Conservation (phyloP, 1,139 yeast species). For the Suhomyces ambrosiae region DNA sequence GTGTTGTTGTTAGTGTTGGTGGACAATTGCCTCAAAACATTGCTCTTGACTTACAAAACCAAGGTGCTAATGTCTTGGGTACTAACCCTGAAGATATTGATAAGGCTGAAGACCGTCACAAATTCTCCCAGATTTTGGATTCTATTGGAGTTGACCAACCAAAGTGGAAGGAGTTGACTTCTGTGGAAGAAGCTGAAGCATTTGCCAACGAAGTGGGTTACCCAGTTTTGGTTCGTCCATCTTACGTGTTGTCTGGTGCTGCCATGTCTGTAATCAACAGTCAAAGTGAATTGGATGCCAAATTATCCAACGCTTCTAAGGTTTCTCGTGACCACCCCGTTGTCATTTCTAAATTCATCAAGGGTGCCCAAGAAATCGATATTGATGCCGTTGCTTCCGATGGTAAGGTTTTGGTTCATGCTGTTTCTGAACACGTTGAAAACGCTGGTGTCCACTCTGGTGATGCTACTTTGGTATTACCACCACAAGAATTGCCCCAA, state of each 20-base stretch:
- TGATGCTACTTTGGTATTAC: slow-evolving; percentile 92
- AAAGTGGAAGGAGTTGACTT: slow-evolving; percentile 93
- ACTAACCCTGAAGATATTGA: slow-evolving; percentile 95
- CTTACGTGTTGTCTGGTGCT: slow-evolving; percentile 96
- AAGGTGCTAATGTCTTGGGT: slow-evolving; percentile 88
- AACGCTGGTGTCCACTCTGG: slow-evolving; percentile 99
- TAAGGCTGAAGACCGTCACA: slow-evolving; percentile 97
- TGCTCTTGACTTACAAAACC: slow-evolving; percentile 79
- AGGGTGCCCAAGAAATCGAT: slow-evolving; percentile 95
- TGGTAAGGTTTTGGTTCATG: slow-evolving; percentile 89
- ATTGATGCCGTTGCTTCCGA: slow-evolving; percentile 93
- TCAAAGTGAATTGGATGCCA: slow-evolving; percentile 74
- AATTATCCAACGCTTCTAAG: slow-evolving; percentile 83
- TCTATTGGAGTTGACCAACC: slow-evolving; percentile 92
- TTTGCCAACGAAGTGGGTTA: slow-evolving; percentile 88
- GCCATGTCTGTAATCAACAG: slow-evolving; percentile 94
- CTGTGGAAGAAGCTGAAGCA: slow-evolving; percentile 78
- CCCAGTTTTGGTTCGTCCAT: slow-evolving; percentile 97
- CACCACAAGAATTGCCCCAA: slow-evolving; percentile 77
- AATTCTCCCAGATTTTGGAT: slow-evolving; percentile 92
- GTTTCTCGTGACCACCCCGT: slow-evolving; percentile 97
- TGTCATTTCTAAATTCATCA: slow-evolving; percentile 92
- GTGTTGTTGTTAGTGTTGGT: slow-evolving; percentile 95
- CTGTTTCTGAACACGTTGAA: slow-evolving; percentile 96
- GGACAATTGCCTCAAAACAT: slow-evolving; percentile 98